Evolutionary conservation across 495 filamentous ascomycete species (phyloP), one percentile per base, ranked within the genome.

Genomic region (Letharia columbiana): DNA sequence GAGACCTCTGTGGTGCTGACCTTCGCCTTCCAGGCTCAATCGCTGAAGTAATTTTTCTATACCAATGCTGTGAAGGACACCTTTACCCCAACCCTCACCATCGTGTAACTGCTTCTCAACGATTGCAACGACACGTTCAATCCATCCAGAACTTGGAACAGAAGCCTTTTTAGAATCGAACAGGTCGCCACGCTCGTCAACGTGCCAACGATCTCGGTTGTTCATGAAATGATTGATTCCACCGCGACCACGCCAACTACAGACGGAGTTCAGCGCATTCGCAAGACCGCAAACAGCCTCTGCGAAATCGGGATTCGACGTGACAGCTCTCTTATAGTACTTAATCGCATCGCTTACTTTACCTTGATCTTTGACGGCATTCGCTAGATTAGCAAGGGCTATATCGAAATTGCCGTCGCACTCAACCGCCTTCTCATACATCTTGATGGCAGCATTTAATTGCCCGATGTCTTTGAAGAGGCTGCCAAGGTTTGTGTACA

Each of bases 351-450:
- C 94, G 64, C 85, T 90, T 67, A 96, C 90, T 56, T 88, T 84
- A 15, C 95, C 95, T 73, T 95, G 90, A 74, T 99, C 94, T 76
- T 98, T 99, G 59, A 99, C 94, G 0, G 94, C 94, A 76, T 99
- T 99, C 39, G 94, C 94, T 62, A 99, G 80, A 73, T 99, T 99
- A 42, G 94, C 96, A 59, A 99, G 80, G 6, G 95, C 94, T 70
- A 99, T 98, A 70, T 99, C 94, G 71, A 99, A 99, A 42, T 87
- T 90, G 18, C 84, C 83, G 74, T 99, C 94, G 73, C 91, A 98
- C 2, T 83, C 81, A 47, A 99, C 94, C 11, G 94, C 94, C 69
- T 91, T 86, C 76, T 98, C 92, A 69, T 99, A 99, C 94, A 98
- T 99, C 64, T 87, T 87, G 67, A 99, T 96, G 12, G 94, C 95